Conservation (phyloP, 352 stramenopile genomes). For the Phytophthora ohioensis region DNA sequence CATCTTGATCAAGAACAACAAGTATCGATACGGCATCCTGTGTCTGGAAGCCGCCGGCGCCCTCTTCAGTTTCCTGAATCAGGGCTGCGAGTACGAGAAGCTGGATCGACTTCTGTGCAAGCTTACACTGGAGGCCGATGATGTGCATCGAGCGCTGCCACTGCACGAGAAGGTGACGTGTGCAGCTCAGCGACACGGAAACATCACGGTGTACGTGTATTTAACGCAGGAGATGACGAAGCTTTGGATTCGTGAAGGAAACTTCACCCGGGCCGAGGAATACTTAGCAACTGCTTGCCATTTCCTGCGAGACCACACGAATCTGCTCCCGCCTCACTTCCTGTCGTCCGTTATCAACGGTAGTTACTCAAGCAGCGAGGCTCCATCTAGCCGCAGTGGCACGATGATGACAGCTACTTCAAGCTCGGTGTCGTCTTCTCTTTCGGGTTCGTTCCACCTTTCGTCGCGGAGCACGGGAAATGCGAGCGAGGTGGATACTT, state of each 20-base stretch:
- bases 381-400: constrained; percentile 59
- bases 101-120: constrained; percentile 79
- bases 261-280: constrained; percentile 79
- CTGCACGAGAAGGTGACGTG: constrained; percentile 84
- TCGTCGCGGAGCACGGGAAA: constrained; percentile 61
- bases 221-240: constrained; percentile 83
- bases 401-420: constrained; percentile 77
- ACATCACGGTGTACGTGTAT: constrained; percentile 88
- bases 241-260: constrained; percentile 80
- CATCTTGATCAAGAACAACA: constrained; percentile 86
- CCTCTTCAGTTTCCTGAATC: constrained; percentile 76
- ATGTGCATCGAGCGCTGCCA: constrained; percentile 75
- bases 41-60: constrained; percentile 75
- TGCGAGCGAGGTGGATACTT: constrained; percentile 78
- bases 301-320: constrained; percentile 76
- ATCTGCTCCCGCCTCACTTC: constrained; percentile 71
- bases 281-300: constrained; percentile 70
- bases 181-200: constrained; percentile 76
- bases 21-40: constrained; percentile 87
- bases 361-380: constrained; percentile 66
- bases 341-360: constrained; percentile 54
- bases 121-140: constrained; percentile 78
- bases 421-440: constrained; percentile 73
- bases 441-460: constrained; percentile 64
- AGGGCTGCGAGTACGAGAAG: constrained; percentile 79